Percentiles rank a stretch among this genome's conserved stretches.
These are phyloP conservation scores for Trichoderma brevicompactum DNA, from an alignment of 2,329 filamentous ascomycete genomes.

Conservation along the genomic window DNA sequence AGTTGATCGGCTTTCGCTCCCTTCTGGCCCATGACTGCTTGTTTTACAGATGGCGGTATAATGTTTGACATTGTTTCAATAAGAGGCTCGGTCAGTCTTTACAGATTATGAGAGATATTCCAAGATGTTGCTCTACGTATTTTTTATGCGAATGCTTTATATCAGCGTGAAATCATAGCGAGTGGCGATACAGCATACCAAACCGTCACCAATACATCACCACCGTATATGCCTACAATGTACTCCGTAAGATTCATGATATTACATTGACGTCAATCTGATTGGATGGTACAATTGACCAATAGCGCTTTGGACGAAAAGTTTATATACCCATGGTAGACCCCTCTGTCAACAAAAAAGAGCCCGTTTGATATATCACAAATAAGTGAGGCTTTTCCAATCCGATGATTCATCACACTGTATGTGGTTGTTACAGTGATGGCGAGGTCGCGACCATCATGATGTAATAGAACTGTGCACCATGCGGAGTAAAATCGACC, in stretches of 20 bases:
- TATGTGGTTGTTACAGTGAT: neutral
- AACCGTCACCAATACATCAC: constrained; percentile 22
- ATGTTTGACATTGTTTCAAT: constrained; percentile 20
- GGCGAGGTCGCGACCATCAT: neutral
- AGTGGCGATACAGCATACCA: neutral
- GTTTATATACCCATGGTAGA: no score
- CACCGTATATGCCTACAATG: neutral
- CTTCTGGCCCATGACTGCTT: constrained; percentile 43
- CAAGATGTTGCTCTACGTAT: neutral
- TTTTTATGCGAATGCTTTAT: no score
- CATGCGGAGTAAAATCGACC: neutral
- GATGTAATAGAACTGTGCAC: constrained; percentile 10
- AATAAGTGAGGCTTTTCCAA: neutral
- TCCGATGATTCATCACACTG: neutral
- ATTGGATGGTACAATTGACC: neutral
- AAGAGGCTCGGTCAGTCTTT: neutral
- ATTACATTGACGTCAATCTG: constrained; percentile 22
- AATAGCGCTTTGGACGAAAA: no score
- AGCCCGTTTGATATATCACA: neutral
- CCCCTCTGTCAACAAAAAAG: no score
- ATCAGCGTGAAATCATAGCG: neutral
- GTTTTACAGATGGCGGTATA: constrained; percentile 24
- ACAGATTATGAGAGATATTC: neutral
- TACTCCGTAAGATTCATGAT: constrained; percentile 20
- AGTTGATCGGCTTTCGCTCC: constrained; percentile 66